Evolutionary conservation across 352 stramenopile genomes (phyloP), one percentile per base, ranked within the genome.

Genomic region (Phytopythium cucurbitacearum): DNA sequence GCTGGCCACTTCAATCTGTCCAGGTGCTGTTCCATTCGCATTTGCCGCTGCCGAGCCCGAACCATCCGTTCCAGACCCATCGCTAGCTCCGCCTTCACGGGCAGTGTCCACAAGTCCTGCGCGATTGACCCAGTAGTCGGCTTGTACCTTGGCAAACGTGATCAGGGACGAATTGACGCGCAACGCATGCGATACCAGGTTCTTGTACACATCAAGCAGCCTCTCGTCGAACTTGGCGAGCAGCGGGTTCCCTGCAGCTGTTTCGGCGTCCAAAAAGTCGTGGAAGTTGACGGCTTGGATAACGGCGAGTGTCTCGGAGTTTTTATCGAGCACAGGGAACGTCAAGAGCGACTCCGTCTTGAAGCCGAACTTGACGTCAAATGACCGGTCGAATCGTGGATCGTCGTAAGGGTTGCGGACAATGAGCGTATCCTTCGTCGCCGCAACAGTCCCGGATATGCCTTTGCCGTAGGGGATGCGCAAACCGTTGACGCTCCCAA

Each of bases 291-390:
- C 64, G 0, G 76, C 73, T 55, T 86, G 73, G 15, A 86, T 64
- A 32, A 91, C 81, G 16, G 76, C 81, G 5, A 91, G 58, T 3
- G 75, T 87, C 62, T 86, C 76, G 7, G 74, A 76, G 15, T 81
- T 80, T 38, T 74, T 78, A 42, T 89, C 68, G 11, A 87, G 51
- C 9, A 96, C 72, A 1, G 85, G 81, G 9, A 94, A 78, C 9
- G 76, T 87, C 15, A 94, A 57, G 11, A 91, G 54, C 34, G 73
- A 89, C 40, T 90, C 75, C 0, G 87, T 94, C 50, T 86, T 85
- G 71, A 91, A 96, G 36, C 83, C 81, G 44, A 87, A 87, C 61
- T 86, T 87, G 37, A 76, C 52, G 64, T 96, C 85, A 32, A 93
- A 84, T 41, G 81, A 90, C 5, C 61, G 65, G 59, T 94, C 85